Evolutionary conservation across 176 grass and related monocot genomes (phyloP).

Genomic region (Secale cereale): DNA sequence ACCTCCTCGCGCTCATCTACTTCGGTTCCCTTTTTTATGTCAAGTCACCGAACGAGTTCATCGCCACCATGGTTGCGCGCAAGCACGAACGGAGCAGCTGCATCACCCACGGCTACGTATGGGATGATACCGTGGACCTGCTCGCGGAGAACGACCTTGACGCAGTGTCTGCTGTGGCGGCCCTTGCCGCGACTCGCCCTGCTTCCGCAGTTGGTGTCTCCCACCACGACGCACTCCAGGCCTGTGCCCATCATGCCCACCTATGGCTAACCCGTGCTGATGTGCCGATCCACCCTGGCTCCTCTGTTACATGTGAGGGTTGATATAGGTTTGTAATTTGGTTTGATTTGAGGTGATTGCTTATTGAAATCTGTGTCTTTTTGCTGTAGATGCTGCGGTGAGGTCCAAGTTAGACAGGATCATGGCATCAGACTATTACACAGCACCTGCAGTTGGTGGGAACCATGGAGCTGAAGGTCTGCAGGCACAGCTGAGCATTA

Average conservation of each 20-base stretch:
- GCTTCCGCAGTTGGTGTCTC: slow-evolving; percentile 53
- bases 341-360: background rate
- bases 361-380: background rate
- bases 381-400: slow-evolving; percentile 57
- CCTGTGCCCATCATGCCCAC: slow-evolving; percentile 54
- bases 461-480: slow-evolving; percentile 26
- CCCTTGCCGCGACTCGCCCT: slow-evolving; percentile 41
- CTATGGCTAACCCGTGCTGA: slow-evolving; percentile 42
- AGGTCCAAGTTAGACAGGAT: slow-evolving; percentile 61
- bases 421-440: slow-evolving; percentile 76
- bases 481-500: slow-evolving; percentile 5
- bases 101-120: too few species aligned
- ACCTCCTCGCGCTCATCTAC: too few species aligned
- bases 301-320: slow-evolving; percentile 60
- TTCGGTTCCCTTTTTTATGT: too few species aligned
- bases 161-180: too few species aligned
- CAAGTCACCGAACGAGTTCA: too few species aligned
- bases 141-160: too few species aligned
- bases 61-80: too few species aligned
- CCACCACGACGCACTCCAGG: slow-evolving; percentile 76
- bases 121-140: too few species aligned
- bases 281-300: too few species aligned
- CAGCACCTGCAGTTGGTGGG: slow-evolving; percentile 47
- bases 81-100: too few species aligned
- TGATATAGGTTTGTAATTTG: background rate